Evolutionary conservation across 768 basidiomycete genomes (phyloP).

Genomic region (Amanita molliuscula): DNA sequence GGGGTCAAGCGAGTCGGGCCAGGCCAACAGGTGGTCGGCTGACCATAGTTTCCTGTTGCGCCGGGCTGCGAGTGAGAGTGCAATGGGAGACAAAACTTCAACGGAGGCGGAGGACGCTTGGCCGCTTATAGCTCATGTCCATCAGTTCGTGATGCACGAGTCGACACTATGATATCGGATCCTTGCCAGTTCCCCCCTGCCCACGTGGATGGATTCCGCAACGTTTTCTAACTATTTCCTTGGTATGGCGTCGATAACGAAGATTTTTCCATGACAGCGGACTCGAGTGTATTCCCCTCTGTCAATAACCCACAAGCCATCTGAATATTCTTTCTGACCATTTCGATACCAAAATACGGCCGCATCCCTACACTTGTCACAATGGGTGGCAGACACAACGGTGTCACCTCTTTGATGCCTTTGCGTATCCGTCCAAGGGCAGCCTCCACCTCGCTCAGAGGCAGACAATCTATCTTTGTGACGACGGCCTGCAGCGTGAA

Average conservation of each 20-base stretch:
- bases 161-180: neutral
- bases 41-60: slow-evolving; percentile 1
- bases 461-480: slow-evolving; percentile 57
- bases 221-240: neutral
- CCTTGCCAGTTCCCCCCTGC: no score
- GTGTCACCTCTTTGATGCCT: slow-evolving; percentile 43
- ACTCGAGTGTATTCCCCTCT: neutral
- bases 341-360: slow-evolving; percentile 44
- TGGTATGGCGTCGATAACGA: neutral
- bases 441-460: slow-evolving; percentile 19
- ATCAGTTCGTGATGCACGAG: slow-evolving; percentile 4
- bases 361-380: slow-evolving; percentile 42
- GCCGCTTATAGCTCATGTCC: neutral
- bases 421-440: slow-evolving; percentile 32
- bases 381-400: slow-evolving; percentile 58
- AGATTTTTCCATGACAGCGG: neutral
- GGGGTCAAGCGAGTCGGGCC: neutral
- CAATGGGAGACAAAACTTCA: neutral
- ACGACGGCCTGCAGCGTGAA: slow-evolving; percentile 65
- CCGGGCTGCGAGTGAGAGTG: no score
- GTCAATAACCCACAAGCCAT: slow-evolving; percentile 34
- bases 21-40: neutral
- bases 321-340: slow-evolving; percentile 44
- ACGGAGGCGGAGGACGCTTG: neutral
- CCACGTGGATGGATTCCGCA: no score